Percentiles rank a stretch among this genome's conserved stretches.
These are phyloP conservation scores for Inonotus obliquus DNA, from an alignment of 1,284 basidiomycete species.

Conservation along the genomic window DNA sequence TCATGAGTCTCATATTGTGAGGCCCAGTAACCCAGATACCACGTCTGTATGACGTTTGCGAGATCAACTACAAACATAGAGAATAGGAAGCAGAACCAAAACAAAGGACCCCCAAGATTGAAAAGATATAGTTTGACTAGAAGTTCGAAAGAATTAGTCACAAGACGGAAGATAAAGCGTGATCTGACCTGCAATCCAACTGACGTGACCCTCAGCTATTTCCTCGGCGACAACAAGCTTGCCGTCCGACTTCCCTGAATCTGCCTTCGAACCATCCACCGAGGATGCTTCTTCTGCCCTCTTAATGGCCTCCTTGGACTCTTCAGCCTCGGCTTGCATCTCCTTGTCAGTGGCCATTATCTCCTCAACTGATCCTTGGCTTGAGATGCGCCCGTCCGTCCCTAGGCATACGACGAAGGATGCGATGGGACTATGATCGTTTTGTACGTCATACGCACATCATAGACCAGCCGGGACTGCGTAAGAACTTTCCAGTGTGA, in stretches of 20 bases:
- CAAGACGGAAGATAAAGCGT: not conserved
- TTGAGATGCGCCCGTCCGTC: slow-evolving; percentile 44
- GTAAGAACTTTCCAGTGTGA: too few species aligned
- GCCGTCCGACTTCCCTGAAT: slow-evolving; percentile 30
- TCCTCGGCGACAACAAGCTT: slow-evolving; percentile 59
- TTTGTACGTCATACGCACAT: not conserved
- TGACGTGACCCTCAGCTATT: slow-evolving; percentile 50
- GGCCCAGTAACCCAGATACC: slow-evolving; percentile 52
- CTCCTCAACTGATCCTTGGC: slow-evolving; percentile 43
- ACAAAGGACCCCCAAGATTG: slow-evolving; percentile 39
- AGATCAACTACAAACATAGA: slow-evolving; percentile 23
- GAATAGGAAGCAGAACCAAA: slow-evolving; percentile 33
- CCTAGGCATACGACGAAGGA: slow-evolving; percentile 57
- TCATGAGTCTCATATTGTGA: slow-evolving; percentile 37
- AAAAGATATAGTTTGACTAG: slow-evolving; percentile 31
- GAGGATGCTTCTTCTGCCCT: slow-evolving; percentile 38
- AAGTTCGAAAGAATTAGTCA: not conserved
- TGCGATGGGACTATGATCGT: slow-evolving; percentile 43
- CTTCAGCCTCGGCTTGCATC: slow-evolving; percentile 36
- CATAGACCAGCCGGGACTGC: not conserved
- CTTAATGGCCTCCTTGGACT: slow-evolving; percentile 37
- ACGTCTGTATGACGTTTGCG: slow-evolving; percentile 35
- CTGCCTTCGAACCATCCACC: slow-evolving; percentile 33
- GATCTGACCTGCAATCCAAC: slow-evolving; percentile 38
- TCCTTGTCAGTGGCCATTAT: slow-evolving; percentile 38